Evolutionary conservation across 306 rosid species (phyloP).

Genomic region (Sicyos edulis): DNA sequence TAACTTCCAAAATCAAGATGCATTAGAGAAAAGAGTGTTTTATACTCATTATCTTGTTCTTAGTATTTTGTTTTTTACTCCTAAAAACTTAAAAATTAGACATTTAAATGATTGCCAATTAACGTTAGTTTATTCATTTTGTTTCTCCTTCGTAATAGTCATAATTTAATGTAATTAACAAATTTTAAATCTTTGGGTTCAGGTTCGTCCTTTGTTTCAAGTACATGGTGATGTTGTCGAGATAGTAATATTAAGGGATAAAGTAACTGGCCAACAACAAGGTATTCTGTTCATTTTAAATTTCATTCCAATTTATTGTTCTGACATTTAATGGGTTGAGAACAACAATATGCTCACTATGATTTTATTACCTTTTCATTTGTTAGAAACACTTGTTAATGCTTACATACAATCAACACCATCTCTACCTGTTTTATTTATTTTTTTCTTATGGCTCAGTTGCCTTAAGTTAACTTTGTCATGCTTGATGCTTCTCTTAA

Average conservation of each 20-base stretch:
- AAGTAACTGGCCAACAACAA: slow-evolving; percentile 63
- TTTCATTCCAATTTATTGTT: slow-evolving; percentile 17
- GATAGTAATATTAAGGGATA: slow-evolving; percentile 68
- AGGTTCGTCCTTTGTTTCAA: slow-evolving; percentile 68
- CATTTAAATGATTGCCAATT: neutral
- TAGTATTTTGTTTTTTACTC: neutral
- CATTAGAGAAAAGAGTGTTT: neutral
- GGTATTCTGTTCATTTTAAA: slow-evolving; percentile 36
- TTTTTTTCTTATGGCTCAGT: neutral
- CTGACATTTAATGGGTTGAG: slow-evolving; percentile 21
- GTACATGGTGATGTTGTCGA: slow-evolving; percentile 63
- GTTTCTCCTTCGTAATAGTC: neutral
- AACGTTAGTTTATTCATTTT: neutral
- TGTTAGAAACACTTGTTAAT: neutral
- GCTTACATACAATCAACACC: neutral
- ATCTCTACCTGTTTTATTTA: neutral
- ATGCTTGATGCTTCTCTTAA: neutral
- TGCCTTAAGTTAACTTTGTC: slow-evolving; percentile 2
- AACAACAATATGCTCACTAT: neutral
- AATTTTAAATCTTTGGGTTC: slow-evolving; percentile 17
- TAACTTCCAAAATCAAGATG: too few relatives aligned
- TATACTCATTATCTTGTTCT: slow-evolving; percentile 13
- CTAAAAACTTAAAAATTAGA: neutral
- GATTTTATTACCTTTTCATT: neutral
- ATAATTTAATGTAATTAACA: neutral